Evolutionary conservation across 345 rosid genomes (phyloP).

Genomic region (Pelargonium nanum): DNA sequence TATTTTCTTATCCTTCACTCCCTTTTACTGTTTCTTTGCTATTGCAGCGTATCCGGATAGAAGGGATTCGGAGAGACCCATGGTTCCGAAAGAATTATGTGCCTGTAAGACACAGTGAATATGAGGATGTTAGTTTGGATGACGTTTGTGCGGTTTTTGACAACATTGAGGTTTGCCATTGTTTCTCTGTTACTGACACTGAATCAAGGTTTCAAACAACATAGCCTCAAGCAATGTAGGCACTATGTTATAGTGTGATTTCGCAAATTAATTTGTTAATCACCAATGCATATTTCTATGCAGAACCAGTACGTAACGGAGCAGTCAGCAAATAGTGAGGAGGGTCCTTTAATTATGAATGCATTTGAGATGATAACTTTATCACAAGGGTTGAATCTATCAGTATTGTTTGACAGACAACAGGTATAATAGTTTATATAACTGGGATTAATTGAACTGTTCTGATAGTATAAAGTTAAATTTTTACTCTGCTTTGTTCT

Average conservation of each 20-base stretch:
- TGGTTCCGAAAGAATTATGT: conserved; percentile 60
- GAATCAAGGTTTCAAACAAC: too few relatives aligned
- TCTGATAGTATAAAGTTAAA: too few relatives aligned
- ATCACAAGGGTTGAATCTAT: conserved; percentile 90
- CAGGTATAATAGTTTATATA: conserved; percentile 44
- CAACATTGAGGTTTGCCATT: conserved; percentile 61
- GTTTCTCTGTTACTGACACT: conserved; percentile 1
- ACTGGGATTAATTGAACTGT: too few relatives aligned
- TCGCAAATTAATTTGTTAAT: too few relatives aligned
- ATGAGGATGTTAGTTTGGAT: conserved; percentile 60
- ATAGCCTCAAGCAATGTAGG: too few relatives aligned
- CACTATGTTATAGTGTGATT: too few relatives aligned
- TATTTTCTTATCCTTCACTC: conserved; percentile 4
- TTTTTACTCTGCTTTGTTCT: conserved; percentile 3
- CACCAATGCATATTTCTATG: conserved; percentile 3
- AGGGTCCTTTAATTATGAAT: conserved; percentile 74
- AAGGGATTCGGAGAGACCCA: conserved; percentile 44
- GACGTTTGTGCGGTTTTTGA: conserved; percentile 72
- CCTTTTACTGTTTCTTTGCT: conserved; percentile 15
- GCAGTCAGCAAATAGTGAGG: conserved; percentile 31
- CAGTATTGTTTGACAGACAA: conserved; percentile 78
- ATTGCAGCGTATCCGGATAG: conserved; percentile 68
- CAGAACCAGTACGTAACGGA: conserved; percentile 70
- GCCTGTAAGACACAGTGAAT: conserved; percentile 42
- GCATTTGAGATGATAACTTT: conserved; percentile 96